Evolutionary conservation across 164 flowering plant species (phyloP), one percentile per base, ranked within the genome.

Genomic region (Amborella trichopoda): DNA sequence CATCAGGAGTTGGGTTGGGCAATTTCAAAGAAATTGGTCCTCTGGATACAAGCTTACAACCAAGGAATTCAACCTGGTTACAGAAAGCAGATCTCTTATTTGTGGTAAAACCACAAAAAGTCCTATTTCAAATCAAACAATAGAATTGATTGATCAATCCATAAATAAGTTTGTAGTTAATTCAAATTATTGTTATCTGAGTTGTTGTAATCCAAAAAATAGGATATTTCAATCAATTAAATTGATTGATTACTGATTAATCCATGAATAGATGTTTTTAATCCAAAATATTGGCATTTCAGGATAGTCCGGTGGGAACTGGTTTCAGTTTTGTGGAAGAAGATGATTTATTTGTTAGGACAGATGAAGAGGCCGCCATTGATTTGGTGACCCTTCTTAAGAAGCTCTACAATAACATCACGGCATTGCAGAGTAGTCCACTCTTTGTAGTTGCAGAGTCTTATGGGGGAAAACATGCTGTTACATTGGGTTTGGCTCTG

Each of bases 281-380:
- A n/a, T n/a, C n/a, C n/a, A 37, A 37, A 8, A 1, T 37, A n/a
- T 37, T 37, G 41, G 19, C 16, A 10, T 21, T 21, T 19, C 26
- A 90, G 98, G 98, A 90, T 48, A 76, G 73, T 50, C 98, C 98
- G 44, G 91, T 90, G 8, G 98, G 98, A 36, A 75, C 98, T 18
- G 95, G 98, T 27, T 90, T 53, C 52, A 90, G 95, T 59, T 90
- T 50, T 64, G 95, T 81, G 65, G 91, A 86, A 58, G 83, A 85
- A 16, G 24, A 44, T 6, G 44, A 39, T 0, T 46, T 70, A 50
- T 49, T 70, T 4, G 95, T 80, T 63, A 81, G 78, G 58, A 86
- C 65, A 17, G 98, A 90, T 60, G 80, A 54, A n/a, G 91, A 81
- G 46, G 89, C 89, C 20, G 98, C 83, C 6, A 28, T 44, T 42